Evolutionary conservation across 768 basidiomycete genomes (phyloP).

Genomic region (Postia placenta): DNA sequence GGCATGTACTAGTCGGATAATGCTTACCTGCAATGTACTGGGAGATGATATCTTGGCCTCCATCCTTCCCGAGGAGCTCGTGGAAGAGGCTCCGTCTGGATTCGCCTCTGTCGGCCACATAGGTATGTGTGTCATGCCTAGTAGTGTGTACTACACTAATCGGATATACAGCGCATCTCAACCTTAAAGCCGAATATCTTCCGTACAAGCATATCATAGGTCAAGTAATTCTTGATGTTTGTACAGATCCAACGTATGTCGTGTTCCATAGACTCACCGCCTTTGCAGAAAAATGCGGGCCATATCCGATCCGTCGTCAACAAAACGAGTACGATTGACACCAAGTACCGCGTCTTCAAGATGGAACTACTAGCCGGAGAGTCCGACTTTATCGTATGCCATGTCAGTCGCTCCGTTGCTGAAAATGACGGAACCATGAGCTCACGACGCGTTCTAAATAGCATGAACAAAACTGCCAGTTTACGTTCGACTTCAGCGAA

Average conservation of each 20-base stretch:
- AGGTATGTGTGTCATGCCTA: constrained; percentile 43
- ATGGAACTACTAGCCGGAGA: constrained; percentile 98
- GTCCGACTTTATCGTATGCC: constrained; percentile 77
- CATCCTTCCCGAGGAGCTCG: constrained; percentile 73
- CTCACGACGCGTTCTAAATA: constrained; percentile 24
- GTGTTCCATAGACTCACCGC: neutral
- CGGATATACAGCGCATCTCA: constrained; percentile 68
- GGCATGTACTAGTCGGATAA: too few relatives aligned
- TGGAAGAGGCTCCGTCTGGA: constrained; percentile 75
- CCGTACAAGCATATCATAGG: constrained; percentile 91
- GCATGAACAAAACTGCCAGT: constrained; percentile 82
- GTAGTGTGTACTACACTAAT: neutral
- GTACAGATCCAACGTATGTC: constrained; percentile 18
- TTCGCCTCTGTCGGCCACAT: constrained; percentile 91
- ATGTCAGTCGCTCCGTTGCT: constrained; percentile 50
- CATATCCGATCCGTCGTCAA: constrained; percentile 86
- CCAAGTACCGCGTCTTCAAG: constrained; percentile 84
- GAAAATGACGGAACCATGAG: neutral
- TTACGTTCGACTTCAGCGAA: constrained; percentile 89
- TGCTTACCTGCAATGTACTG: neutral
- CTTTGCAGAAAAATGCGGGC: constrained; percentile 69
- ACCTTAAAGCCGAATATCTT: constrained; percentile 84
- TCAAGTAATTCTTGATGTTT: constrained; percentile 84
- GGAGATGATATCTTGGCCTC: constrained; percentile 81
- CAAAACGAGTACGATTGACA: constrained; percentile 84